Percentiles rank a stretch among this genome's conserved stretches.
Evolutionary conservation across 2,329 filamentous ascomycete species (phyloP).

Genomic region (Didymellaceae sp.): DNA sequence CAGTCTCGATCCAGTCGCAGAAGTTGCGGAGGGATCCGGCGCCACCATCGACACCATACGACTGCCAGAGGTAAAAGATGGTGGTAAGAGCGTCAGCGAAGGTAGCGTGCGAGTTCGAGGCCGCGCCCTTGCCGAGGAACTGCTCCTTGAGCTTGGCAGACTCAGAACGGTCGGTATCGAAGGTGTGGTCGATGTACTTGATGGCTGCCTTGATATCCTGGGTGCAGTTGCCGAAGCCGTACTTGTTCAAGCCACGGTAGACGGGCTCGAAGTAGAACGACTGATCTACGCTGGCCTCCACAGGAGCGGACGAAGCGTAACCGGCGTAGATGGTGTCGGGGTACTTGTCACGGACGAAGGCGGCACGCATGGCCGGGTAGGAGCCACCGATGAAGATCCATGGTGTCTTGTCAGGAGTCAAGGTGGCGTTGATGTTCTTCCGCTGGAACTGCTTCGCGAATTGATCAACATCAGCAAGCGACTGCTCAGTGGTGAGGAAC

Average conservation of each 20-base stretch:
- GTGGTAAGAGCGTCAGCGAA: constrained; percentile 55
- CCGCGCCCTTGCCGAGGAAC: constrained; percentile 57
- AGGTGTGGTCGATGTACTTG: constrained; percentile 56
- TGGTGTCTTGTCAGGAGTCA: constrained; percentile 46
- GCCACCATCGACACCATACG: constrained; percentile 51
- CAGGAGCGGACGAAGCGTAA: constrained; percentile 48
- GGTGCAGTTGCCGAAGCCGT: constrained; percentile 56
- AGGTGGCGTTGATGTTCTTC: constrained; percentile 40
- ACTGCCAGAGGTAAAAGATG: constrained; percentile 54
- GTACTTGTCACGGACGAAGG: constrained; percentile 49
- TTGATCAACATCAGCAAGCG: constrained; percentile 49
- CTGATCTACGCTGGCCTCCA: constrained; percentile 58
- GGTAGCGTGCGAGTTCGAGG: constrained; percentile 54
- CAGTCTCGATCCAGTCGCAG: constrained; percentile 57
- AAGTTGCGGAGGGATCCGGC: constrained; percentile 47
- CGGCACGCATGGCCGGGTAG: constrained; percentile 49
- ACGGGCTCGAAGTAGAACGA: constrained; percentile 60
- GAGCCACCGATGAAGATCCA: constrained; percentile 50
- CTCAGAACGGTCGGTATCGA: constrained; percentile 43
- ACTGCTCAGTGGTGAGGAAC: constrained; percentile 50
- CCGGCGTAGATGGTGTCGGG: constrained; percentile 48
- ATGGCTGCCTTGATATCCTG: constrained; percentile 58
- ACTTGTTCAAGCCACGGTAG: constrained; percentile 53
- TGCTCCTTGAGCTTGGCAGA: constrained; percentile 54
- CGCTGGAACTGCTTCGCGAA: constrained; percentile 52